Conservation (phyloP, 148 eudicot species). For the Arbutus unedo region DNA sequence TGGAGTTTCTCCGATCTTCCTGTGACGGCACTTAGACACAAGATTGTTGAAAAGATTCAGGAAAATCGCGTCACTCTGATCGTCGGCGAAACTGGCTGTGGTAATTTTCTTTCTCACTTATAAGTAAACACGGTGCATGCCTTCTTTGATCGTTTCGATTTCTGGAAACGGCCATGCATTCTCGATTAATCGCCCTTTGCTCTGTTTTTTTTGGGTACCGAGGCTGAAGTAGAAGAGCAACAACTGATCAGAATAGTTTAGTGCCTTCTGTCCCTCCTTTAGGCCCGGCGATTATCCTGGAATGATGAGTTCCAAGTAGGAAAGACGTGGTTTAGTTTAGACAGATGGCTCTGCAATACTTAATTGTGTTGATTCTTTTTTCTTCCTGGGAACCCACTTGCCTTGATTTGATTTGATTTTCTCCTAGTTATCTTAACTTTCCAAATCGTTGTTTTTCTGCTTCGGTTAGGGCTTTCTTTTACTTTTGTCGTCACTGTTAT, state of each 20-base stretch:
- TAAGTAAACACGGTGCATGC: background rate
- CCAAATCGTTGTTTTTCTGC: background rate
- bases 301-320: background rate
- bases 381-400: background rate
- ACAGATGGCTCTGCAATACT: background rate
- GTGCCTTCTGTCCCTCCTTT: too few species aligned
- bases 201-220: background rate
- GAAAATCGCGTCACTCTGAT: constrained; percentile 93
- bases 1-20: constrained; percentile 53
- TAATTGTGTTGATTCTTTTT: background rate
- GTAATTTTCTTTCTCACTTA: constrained; percentile 26
- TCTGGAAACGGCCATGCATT: background rate
- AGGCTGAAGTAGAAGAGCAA: too few species aligned
- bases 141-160: background rate
- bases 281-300: too few species aligned
- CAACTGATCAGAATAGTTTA: background rate
- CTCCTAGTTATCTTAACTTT: background rate
- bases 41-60: constrained; percentile 67
- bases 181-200: background rate
- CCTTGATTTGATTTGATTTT: background rate
- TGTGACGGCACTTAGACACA: constrained; percentile 48
- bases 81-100: constrained; percentile 95
- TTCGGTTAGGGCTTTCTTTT: background rate
- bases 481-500: background rate
- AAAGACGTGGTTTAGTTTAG: background rate